Evolutionary conservation across 2,329 filamentous ascomycete genomes (phyloP), one percentile per base, ranked within the genome.

Genomic region (Alternaria novae-zelandiae): DNA sequence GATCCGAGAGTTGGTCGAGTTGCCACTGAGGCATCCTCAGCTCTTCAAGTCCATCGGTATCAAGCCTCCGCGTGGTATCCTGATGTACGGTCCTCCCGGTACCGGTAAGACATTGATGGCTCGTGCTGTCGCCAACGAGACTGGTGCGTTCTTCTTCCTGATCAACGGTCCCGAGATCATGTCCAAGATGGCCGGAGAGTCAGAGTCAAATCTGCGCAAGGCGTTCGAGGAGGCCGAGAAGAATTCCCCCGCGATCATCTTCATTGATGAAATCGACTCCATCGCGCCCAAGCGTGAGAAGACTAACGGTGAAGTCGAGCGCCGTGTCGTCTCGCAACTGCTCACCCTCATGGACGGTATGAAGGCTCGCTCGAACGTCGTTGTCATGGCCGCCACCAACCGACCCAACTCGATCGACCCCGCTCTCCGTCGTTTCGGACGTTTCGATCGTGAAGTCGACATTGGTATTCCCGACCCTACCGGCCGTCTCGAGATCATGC

Each of bases 41-140:
- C 91, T 99, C 54, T 99, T 99, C 91, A 99, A 98, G 88, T 98
- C 95, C 44, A 98, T 99, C 79, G 96, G 96, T 89, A 97, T 99
- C 86, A 99, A 99, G 89, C 96, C 96, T 59, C 96, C 96, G 49
- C 94, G 96, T 78, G 96, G 96, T 89, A 97, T 98, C 78, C 88
- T 99, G 79, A 93, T 99, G 84, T 86, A 83, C 81, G 96, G 96
- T 70, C 96, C 96, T 77, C 96, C 96, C 11, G 96, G 96, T 92
- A 98, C 96, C 69, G 96, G 96, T 91, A 99, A 99, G 88, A 99
- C 96, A 41, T 86, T 99, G 73, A 98, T 98, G 96, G 96, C 96
- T 78, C 93, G 96, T 83, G 96, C 96, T 68, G 96, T 99, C 60
- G 96, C 96, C 83, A 98, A 98, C 84, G 96, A 98, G 87, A 98